Evolutionary conservation across 768 basidiomycete genomes (phyloP).

Genomic region (Calocybe indica): DNA sequence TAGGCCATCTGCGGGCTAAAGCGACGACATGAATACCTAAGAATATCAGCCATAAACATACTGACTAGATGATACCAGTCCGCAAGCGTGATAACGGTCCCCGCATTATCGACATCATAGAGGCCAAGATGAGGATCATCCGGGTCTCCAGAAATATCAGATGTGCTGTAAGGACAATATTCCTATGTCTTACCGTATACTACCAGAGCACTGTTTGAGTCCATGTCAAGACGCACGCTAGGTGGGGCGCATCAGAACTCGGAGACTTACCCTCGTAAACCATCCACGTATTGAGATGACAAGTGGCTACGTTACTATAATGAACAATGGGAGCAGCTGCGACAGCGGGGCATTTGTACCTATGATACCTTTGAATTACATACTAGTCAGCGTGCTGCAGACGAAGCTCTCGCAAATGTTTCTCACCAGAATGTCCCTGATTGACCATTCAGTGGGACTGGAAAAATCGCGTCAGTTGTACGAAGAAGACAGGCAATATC

Average conservation of each 20-base stretch:
- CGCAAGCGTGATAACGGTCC: constrained; percentile 33
- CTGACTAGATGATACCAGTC: constrained; percentile 24
- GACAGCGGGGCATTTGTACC: constrained; percentile 2
- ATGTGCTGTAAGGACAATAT: constrained; percentile 6
- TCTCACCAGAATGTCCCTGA: constrained; percentile 18
- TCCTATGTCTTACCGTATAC: constrained; percentile 29
- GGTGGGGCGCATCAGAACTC: no score
- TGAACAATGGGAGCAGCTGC: not conserved
- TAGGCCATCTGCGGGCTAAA: constrained; percentile 20
- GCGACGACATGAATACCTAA: not conserved
- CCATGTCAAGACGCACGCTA: no score
- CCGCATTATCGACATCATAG: constrained; percentile 15
- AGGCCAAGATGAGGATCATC: constrained; percentile 20
- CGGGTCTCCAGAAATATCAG: constrained; percentile 16
- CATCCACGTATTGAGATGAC: constrained; percentile 38
- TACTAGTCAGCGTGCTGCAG: not conserved
- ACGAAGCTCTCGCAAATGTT: constrained; percentile 8
- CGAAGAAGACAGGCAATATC: not conserved
- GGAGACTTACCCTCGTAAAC: constrained; percentile 21
- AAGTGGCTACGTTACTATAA: not conserved
- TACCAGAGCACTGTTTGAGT: constrained; percentile 18
- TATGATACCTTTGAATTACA: constrained; percentile 15
- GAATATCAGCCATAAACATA: not conserved
- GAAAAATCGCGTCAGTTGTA: constrained; percentile 15
- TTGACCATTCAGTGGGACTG: constrained; percentile 10